A percentile compares a stretch with the other conserved stretches of the same genome.
phyloP scores from a whole-genome alignment of 805 yeast genomes.

The Starmera amethionina region DNA sequence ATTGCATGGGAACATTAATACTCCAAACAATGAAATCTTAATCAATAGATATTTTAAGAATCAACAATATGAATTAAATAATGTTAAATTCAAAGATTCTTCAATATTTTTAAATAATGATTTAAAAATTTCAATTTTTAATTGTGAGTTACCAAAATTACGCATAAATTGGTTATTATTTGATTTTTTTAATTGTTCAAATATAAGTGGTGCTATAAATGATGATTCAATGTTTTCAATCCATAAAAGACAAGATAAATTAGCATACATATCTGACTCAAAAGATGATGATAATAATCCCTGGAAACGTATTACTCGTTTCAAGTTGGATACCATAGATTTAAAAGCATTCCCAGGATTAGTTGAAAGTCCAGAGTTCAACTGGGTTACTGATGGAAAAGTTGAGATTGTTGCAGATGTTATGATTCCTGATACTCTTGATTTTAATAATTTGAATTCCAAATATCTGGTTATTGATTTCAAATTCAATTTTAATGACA shows the following conservation, averaged over 20 bases:
- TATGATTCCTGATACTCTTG: conserved; percentile 50
- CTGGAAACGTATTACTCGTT: conserved; percentile 41
- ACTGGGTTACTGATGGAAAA: conserved; percentile 66
- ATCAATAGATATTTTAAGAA: conserved; percentile 23
- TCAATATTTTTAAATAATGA: conserved; percentile 18
- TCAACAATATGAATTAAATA: conserved; percentile 28
- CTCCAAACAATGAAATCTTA: conserved; percentile 8
- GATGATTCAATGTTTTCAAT: conserved; percentile 61
- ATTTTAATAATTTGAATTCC: conserved; percentile 6
- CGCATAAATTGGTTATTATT: conserved; percentile 48
- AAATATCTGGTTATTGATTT: conserved; percentile 61
- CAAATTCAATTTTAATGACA: conserved; percentile 52
- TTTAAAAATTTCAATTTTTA: conserved; percentile 41
- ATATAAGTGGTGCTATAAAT: conserved; percentile 65
- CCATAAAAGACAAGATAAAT: conserved; percentile 59
- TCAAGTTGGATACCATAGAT: conserved; percentile 30
- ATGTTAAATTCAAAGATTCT: conserved; percentile 42
- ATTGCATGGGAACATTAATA: conserved; percentile 71
- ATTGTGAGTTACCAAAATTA: conserved; percentile 53
- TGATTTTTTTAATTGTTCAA: conserved; percentile 61
- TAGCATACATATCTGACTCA: conserved; percentile 32
- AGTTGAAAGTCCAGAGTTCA: conserved; percentile 29
- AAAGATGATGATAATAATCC: conserved; percentile 25
- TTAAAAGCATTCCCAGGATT: conserved; percentile 25
- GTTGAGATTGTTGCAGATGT: conserved; percentile 65